A percentile compares a stretch with the other conserved stretches of the same genome.
These are phyloP conservation scores for Odontarrhena argentea DNA, from an alignment of 345 rosid genomes.

Conservation along the genomic window DNA sequence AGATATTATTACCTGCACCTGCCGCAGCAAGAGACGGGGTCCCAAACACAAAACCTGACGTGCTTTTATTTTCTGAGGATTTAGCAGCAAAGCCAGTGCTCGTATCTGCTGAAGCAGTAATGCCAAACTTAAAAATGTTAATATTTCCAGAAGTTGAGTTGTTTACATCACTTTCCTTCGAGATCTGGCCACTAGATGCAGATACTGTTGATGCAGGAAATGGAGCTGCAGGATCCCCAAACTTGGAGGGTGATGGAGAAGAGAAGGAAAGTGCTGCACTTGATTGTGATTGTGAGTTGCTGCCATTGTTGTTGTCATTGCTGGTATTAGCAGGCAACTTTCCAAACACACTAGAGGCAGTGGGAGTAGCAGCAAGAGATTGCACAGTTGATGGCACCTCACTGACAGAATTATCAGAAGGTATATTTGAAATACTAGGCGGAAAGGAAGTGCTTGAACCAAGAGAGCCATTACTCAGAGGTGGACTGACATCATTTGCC, in stretches of 20 bases:
- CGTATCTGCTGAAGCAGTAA: constrained; percentile 44
- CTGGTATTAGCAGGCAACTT: constrained; percentile 24
- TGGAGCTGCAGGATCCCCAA: constrained; percentile 49
- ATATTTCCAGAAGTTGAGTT: constrained; percentile 41
- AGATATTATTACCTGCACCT: constrained; percentile 38
- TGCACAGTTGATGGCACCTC: constrained; percentile 41
- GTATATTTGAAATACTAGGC: constrained; percentile 33
- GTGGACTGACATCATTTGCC: constrained; percentile 37
- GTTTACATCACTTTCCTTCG: constrained; percentile 50
- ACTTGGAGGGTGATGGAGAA: constrained; percentile 47
- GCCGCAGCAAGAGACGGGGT: constrained; percentile 38
- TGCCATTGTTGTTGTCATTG: constrained; percentile 26
- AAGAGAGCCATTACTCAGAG: constrained; percentile 49
- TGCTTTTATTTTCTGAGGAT: constrained; percentile 29
- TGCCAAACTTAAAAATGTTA: constrained; percentile 43
- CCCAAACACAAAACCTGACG: constrained; percentile 39
- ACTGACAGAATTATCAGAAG: constrained; percentile 38
- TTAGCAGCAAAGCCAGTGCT: constrained; percentile 40
- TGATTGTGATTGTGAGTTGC: constrained; percentile 38
- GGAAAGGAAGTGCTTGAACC: constrained; percentile 42
- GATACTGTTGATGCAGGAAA: constrained; percentile 42
- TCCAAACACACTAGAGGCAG: constrained; percentile 33
- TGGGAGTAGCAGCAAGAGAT: constrained; percentile 25
- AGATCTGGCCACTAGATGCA: constrained; percentile 35
- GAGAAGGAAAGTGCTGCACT: constrained; percentile 44